phyloP scores from a whole-genome alignment of 2,329 filamentous ascomycete genomes.

The Huntiella bhutanensis region DNA sequence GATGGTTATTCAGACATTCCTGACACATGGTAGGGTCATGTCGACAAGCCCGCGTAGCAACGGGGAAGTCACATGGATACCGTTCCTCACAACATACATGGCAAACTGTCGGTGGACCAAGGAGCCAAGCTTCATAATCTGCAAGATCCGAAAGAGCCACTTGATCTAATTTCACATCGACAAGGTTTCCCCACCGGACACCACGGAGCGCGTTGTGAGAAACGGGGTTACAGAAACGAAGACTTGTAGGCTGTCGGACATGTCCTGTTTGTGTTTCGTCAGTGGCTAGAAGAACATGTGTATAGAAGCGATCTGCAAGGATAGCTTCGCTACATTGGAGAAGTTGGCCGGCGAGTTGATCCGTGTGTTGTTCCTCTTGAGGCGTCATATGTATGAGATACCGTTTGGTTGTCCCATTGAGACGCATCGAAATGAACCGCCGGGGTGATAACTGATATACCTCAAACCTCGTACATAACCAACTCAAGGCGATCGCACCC shows the following conservation, averaged over 20 bases:
- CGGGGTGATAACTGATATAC: constrained; percentile 1
- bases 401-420: constrained; percentile 2
- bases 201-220: neutral
- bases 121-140: constrained; percentile 6
- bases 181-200: constrained; percentile 7
- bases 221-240: neutral
- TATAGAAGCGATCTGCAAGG: constrained; percentile 1
- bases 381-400: constrained; percentile 7
- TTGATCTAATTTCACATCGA: constrained; percentile 2
- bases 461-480: constrained; percentile 9
- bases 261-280: neutral
- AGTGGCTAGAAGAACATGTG: neutral
- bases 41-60: neutral
- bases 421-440: constrained; percentile 3
- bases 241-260: neutral
- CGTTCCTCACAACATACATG: constrained; percentile 7
- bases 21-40: constrained; percentile 5
- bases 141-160: constrained; percentile 1
- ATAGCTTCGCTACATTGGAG: neutral
- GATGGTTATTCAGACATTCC: constrained; percentile 5
- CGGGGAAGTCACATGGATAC: constrained; percentile 5
- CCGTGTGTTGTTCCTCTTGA: constrained; percentile 5
- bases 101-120: constrained; percentile 1
- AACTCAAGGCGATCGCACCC: constrained; percentile 4
- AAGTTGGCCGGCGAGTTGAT: neutral